phyloP scores from a whole-genome alignment of 441 rosid genomes.

The Hura crepitans region DNA sequence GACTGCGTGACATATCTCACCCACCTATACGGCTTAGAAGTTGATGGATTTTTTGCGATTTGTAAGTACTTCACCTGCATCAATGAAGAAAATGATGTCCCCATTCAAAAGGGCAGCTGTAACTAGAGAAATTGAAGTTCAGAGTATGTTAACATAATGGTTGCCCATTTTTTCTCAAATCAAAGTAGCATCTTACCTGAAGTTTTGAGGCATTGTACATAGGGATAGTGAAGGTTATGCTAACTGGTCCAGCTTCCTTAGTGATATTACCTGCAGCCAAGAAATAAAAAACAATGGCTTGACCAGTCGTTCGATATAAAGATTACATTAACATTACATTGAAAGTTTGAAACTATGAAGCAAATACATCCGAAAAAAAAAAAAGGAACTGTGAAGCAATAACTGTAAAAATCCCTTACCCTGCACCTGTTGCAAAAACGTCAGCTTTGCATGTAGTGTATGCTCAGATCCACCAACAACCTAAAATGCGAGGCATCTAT shows the following conservation, averaged over 20 bases:
- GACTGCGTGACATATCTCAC: slow-evolving; percentile 88
- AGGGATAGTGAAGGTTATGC: slow-evolving; percentile 81
- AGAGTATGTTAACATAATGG: no score
- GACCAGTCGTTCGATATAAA: not conserved
- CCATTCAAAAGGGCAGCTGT: not conserved
- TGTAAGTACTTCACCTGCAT: slow-evolving; percentile 90
- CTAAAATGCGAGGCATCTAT: slow-evolving; percentile 21
- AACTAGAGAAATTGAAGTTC: no score
- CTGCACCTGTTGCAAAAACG: slow-evolving; percentile 36
- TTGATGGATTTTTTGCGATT: slow-evolving; percentile 67
- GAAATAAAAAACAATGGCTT: not conserved
- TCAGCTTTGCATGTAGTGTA: slow-evolving; percentile 40
- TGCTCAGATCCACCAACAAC: slow-evolving; percentile 41
- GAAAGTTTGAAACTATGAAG: no score
- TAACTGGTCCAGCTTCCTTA: slow-evolving; percentile 85
- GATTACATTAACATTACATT: not conserved
- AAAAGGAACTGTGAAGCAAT: no score
- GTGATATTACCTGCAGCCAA: slow-evolving; percentile 55
- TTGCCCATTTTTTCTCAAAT: no score
- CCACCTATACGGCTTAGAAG: slow-evolving; percentile 79
- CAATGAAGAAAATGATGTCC: not conserved
- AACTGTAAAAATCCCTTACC: slow-evolving; percentile 22
- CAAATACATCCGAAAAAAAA: no score
- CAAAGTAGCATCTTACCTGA: slow-evolving; percentile 43
- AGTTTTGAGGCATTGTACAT: slow-evolving; percentile 78